Base-by-base conservation (phyloP, 441 rosid genomes). In the Macaranga tanarius region DNA sequence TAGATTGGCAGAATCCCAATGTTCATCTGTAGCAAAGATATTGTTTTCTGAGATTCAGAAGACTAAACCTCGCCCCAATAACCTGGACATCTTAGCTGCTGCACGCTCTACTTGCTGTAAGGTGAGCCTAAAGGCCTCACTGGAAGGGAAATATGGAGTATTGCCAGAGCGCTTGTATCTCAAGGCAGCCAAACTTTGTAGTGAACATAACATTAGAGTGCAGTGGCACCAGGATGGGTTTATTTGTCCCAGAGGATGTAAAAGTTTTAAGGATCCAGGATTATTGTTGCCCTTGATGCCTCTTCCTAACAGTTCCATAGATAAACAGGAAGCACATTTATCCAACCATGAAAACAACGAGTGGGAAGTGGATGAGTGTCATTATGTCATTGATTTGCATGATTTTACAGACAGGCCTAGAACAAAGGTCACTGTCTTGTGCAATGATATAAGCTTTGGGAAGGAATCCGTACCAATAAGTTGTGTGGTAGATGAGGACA, bases 161-260 rank as follows among this genome's bases (percentile, higher is more conserved):
- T 81, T 96, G 79, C 97, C 98, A 13, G 95, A 93, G 72, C 73
- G 86, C 52, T 70, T 89, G 66, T 90, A 88, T 83, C 87, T 96
- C 72, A 96, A 88, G 88, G 99, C 98, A 40, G 99, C 97, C 78
- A 96, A 85, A 77, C 91, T 93, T 50, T 93, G 98, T 73, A 93
- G 99, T 71, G 99, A 96, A 85, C 86, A 88, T 63, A 89, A 89
- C 71, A 83, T 93, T 76, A 89, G 76, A 69, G 90, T 93, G 22
- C 86, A 86, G 77, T 96, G 99, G 99, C 98, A 96, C 78, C 89
- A 31, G 42, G 92, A 90, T 67, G 93, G 88, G 62, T 96, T 81
- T 79, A 57, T 86, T 69, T 96, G 99, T 79, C 80, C 93, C 62
- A 93, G 92, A 79, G 90, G 97, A 68, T 96, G 99, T 74, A 87